Percentiles rank a stretch among this genome's conserved stretches.
Conservation (phyloP, 1,284 basidiomycete species). For the Tilletia horrida region DNA sequence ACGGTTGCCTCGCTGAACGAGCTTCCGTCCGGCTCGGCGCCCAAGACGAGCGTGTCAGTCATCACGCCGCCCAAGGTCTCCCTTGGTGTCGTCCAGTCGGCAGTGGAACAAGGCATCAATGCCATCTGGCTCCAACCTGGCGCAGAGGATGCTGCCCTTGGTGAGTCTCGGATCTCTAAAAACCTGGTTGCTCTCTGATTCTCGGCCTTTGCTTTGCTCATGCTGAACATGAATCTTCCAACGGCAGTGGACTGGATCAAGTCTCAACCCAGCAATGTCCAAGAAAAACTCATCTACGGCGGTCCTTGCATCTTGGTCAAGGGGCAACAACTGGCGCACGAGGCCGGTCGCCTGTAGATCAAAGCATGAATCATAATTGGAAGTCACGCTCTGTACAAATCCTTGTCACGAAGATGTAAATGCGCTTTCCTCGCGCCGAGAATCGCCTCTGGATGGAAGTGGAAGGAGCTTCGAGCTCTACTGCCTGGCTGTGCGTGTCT, state of each 20-base stretch:
- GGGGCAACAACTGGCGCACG: conserved; percentile 43
- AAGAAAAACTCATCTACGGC: conserved; percentile 43
- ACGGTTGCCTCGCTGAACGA: conserved; percentile 27
- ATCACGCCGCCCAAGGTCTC: conserved; percentile 49
- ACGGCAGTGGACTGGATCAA: conserved; percentile 36
- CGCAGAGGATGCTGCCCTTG: conserved; percentile 40
- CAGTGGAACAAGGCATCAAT: conserved; percentile 34
- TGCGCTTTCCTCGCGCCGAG: no score
- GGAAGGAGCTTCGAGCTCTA: no score
- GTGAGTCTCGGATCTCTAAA: conserved; percentile 19
- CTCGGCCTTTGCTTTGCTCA: not conserved
- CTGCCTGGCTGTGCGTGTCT: no score
- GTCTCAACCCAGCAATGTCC: conserved; percentile 33
- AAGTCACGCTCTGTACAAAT: no score
- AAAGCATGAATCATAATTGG: no score
- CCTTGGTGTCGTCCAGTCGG: conserved; percentile 38
- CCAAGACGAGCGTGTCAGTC: conserved; percentile 42
- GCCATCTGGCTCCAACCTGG: conserved; percentile 49
- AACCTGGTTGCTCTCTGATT: not conserved
- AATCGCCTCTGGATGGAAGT: no score
- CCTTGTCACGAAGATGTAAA: no score
- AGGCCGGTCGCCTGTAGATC: conserved; percentile 38
- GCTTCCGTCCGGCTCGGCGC: conserved; percentile 19
- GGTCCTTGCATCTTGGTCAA: conserved; percentile 51
- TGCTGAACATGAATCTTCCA: not conserved